Evolutionary conservation across 1,139 yeast species (phyloP).

Genomic region (Hanseniaspora sp.): DNA sequence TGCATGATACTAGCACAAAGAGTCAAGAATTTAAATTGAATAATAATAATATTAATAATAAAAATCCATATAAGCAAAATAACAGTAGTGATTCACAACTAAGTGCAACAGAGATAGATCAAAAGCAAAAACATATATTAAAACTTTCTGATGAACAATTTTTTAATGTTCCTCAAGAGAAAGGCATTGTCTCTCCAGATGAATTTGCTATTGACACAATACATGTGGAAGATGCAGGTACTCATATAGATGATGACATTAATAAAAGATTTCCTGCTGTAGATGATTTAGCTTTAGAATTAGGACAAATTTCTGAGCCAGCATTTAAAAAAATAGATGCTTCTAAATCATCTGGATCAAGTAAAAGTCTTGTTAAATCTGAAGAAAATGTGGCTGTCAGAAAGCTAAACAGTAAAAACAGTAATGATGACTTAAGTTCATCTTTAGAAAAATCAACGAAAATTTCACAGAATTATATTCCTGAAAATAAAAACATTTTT

Average conservation of each 20-base stretch:
- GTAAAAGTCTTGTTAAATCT: neutral
- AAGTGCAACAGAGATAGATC: constrained; percentile 4
- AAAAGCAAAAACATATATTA: neutral
- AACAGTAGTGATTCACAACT: neutral
- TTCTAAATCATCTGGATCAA: constrained; percentile 1
- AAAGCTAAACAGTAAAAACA: neutral
- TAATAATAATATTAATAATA: too few relatives aligned
- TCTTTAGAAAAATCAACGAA: neutral
- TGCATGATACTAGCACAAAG: too few relatives aligned
- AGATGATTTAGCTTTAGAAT: constrained; percentile 9
- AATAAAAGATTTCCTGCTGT: constrained; percentile 20
- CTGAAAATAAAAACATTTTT: neutral
- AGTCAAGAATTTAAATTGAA: too few relatives aligned
- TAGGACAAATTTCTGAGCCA: neutral
- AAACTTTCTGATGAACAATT: neutral
- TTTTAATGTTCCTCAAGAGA: constrained; percentile 4
- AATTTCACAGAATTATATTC: neutral
- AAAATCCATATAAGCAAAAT: too few relatives aligned
- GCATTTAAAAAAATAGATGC: constrained; percentile 1
- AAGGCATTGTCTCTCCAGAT: constrained; percentile 17
- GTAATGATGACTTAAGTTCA: neutral
- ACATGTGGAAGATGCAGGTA: neutral
- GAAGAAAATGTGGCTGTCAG: neutral
- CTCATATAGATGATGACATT: constrained; percentile 13
- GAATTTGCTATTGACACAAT: constrained; percentile 6